Base-by-base conservation (phyloP, 805 yeast genomes). In the Starmerella potacharoeniae region DNA sequence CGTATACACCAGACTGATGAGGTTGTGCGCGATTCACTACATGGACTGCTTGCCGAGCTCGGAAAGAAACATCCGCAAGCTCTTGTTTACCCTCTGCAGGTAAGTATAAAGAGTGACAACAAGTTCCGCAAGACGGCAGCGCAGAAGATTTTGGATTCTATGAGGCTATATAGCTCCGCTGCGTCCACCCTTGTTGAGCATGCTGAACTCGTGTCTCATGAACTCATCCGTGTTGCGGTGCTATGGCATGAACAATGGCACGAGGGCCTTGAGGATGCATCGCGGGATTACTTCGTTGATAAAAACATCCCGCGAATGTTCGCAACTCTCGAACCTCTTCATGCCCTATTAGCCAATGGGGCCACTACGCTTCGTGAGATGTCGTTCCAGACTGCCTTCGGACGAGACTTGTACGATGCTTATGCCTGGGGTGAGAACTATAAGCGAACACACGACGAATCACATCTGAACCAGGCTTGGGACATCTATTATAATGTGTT, bases 231-330 rank as follows among this genome's bases (percentile, higher is more conserved):
- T 61, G 96, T 89, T 16, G 96, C 97, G 1, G 96, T 91, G 4
- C 71, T 93, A 57, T 90, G 98, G 97, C 95, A 89, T 65, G 99
- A 93, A 65, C 84, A 85, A 66, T 93, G 99, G 98, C 90, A 89
- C 63, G 97, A 91, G 70, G 97, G 95, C 2, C 74, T 93, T 35
- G 99, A 93, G 67, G 96, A 93, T 72, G 98, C 98, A 0, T 89
- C 96, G 3, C 76, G 96, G 56, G 77, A 86, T 52, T 93, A 84
- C 72, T 91, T 89, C 69, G 96, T 95, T 37, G 98, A 93, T 59
- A 93, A 88, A 63, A 89, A 93, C 65, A 85, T 91, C 11, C 96
- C 89, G 53, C 89, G 87, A 68, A 93, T 93, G 97, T 86, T 86
- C 69, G 82, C 86, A 16, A 89, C 89, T 1, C 70, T 93, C 51